Evolutionary conservation across 306 rosid species (phyloP), one percentile per base, ranked within the genome.

Genomic region (Clitoria ternatea): DNA sequence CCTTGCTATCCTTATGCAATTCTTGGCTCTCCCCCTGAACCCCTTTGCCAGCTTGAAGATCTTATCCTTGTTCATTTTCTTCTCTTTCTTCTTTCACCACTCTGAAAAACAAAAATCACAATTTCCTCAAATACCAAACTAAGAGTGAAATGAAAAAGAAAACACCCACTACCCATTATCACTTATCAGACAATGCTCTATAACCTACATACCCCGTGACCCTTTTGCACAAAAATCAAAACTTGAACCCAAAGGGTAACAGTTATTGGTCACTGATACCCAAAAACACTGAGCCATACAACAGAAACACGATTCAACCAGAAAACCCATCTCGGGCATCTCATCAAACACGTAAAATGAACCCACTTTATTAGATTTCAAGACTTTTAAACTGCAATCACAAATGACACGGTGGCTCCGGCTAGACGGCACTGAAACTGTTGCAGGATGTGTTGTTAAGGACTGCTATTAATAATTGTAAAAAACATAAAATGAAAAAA

Each of bases 1-100:
- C 79, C 97, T 87, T 6, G 98, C 92, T 70, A 90, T 90, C 86
- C 96, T 84, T 67, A 94, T 89, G 83, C 98, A 94, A 74, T 94
- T 90, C 86, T 90, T 94, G 47, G 98, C 98, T 85, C 98, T 86
- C 22, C 98, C 98, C 69, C 97, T 81, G 78, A 90, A 94, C 55
- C 98, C 98, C 90, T 90, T 94, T 3, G 98, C 97, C 1, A 94
- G 80, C 92, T 94, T 84, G 74, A 90, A 89, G 55, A 94, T 73
- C 86, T 90, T 89, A 23, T 81, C 85, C 86, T 90, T 94, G 76
- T 89, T 86, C 97, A 90, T 90, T 9, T 75, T 83, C 54, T 65
- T 52, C 67, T 67, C 68, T 26, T 60, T 0, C 14, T 20, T 27
- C 18, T 78, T 24, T 13, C 52, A n/a, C n/a, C 53, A 59, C 30